Evolutionary conservation across 805 yeast species (phyloP).

Genomic region (Cyberlindnera misumaiensis): DNA sequence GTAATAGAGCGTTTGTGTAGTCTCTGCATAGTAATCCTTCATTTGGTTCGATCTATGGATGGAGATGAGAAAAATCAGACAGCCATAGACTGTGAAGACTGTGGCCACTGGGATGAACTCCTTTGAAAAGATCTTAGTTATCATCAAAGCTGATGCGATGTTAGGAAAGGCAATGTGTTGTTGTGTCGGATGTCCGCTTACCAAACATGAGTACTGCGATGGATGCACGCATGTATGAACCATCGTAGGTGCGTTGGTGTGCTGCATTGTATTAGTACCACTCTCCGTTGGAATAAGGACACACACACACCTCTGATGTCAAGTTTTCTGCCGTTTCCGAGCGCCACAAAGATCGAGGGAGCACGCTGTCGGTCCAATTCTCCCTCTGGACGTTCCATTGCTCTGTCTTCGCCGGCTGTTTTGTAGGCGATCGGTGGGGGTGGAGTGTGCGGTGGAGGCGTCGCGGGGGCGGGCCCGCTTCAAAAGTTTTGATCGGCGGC

Average conservation of each 20-base stretch:
- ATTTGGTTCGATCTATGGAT: constrained; percentile 26
- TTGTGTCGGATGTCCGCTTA: constrained; percentile 3
- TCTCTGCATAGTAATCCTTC: constrained; percentile 32
- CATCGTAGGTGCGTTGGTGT: constrained; percentile 78
- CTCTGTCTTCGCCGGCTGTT: neutral
- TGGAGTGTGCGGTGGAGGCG: neutral
- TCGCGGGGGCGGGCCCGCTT: neutral
- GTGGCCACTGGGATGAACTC: constrained; percentile 65
- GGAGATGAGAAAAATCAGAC: constrained; percentile 35
- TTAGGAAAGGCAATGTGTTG: neutral
- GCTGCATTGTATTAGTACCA: constrained; percentile 29
- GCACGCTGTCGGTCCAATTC: constrained; percentile 2
- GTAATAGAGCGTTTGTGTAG: constrained; percentile 34
- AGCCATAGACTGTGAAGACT: constrained; percentile 57
- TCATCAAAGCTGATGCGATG: constrained; percentile 32
- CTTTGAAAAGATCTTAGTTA: constrained; percentile 55
- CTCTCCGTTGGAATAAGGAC: neutral
- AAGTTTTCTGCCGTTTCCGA: constrained; percentile 9
- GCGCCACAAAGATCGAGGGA: constrained; percentile 6
- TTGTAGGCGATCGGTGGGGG: too few species aligned
- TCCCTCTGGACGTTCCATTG: neutral
- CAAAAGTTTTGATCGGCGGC: neutral
- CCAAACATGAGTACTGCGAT: constrained; percentile 57
- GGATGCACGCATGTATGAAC: constrained; percentile 73
- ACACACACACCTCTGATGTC: constrained; percentile 12